Conservation (phyloP, 2,329 filamentous ascomycete genomes). For the Drechmeria coniospora region DNA sequence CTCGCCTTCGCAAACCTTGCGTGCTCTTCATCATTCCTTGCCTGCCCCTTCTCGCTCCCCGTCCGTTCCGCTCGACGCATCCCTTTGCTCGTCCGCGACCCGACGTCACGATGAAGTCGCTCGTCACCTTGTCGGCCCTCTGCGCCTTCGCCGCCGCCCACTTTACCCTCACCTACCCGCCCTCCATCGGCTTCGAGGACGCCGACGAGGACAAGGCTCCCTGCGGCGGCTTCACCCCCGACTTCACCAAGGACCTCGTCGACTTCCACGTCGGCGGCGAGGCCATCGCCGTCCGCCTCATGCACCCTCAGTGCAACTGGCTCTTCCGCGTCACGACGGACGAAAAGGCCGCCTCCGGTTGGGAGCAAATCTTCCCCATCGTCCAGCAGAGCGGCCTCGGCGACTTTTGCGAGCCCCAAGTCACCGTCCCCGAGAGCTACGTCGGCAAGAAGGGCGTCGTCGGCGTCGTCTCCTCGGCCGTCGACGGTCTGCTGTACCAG, state of each 20-base stretch:
- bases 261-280: conserved; percentile 45
- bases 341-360: conserved; percentile 27
- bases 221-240: conserved; percentile 37
- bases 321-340: conserved; percentile 43
- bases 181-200: conserved; percentile 30
- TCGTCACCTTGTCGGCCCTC: conserved; percentile 22
- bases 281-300: conserved; percentile 28
- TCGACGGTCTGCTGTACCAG: conserved; percentile 42
- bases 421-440: conserved; percentile 33
- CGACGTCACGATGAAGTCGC: conserved; percentile 6
- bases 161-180: conserved; percentile 35
- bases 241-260: conserved; percentile 29
- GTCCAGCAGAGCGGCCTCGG: conserved; percentile 39
- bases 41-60: no score
- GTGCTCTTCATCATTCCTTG: no score
- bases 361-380: conserved; percentile 39
- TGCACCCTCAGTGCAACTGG: conserved; percentile 38
- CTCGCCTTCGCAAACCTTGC: no score
- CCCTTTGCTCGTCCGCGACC: conserved; percentile 8
- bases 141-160: conserved; percentile 31
- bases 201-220: conserved; percentile 29
- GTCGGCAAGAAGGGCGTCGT: conserved; percentile 40
- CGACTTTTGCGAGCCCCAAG: conserved; percentile 32
- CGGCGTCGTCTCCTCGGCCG: conserved; percentile 32
- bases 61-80: no score